These are phyloP conservation scores for Phytophthora sp. DNA, from an alignment of 352 stramenopile species.

Conservation along the genomic window DNA sequence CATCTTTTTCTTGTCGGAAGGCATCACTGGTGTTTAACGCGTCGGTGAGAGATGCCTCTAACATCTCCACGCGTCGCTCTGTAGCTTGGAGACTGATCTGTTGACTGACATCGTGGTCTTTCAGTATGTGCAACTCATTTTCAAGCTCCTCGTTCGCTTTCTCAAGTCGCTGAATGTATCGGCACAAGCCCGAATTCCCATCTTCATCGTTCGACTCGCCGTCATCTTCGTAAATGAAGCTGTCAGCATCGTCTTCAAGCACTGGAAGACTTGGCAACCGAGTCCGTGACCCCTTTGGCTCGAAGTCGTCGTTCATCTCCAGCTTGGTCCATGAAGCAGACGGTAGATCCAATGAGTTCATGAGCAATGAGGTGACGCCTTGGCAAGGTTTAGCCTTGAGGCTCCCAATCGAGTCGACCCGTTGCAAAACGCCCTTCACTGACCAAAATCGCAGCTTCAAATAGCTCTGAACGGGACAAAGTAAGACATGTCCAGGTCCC, in stretches of 20 bases:
- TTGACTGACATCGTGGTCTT: conserved; percentile 49
- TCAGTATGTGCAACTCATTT: conserved; percentile 46
- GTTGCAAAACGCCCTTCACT: conserved; percentile 27
- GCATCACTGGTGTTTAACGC: conserved; percentile 34
- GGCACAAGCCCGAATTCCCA: conserved; percentile 44
- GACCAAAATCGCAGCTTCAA: conserved; percentile 14
- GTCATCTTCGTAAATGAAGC: conserved; percentile 41
- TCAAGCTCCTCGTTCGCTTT: conserved; percentile 51
- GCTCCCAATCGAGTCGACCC: not conserved
- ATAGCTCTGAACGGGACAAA: conserved; percentile 16
- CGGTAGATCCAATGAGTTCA: conserved; percentile 25
- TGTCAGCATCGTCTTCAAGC: conserved; percentile 39
- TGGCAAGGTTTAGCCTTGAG: not conserved
- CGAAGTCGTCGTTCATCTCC: conserved; percentile 24
- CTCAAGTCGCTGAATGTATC: conserved; percentile 63
- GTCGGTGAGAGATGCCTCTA: conserved; percentile 44
- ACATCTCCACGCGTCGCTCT: conserved; percentile 40
- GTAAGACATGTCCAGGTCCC: not conserved
- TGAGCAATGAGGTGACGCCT: conserved; percentile 11
- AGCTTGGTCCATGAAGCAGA: conserved; percentile 4
- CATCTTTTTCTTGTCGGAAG: conserved; percentile 43
- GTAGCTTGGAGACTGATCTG: conserved; percentile 36
- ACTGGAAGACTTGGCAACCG: conserved; percentile 28
- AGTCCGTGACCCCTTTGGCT: conserved; percentile 15
- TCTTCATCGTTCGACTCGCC: conserved; percentile 35